Percentiles rank a stretch among this genome's conserved stretches.
These are phyloP conservation scores for Bipolaris bicolor DNA, from an alignment of 2,329 filamentous ascomycete species.

Conservation along the genomic window DNA sequence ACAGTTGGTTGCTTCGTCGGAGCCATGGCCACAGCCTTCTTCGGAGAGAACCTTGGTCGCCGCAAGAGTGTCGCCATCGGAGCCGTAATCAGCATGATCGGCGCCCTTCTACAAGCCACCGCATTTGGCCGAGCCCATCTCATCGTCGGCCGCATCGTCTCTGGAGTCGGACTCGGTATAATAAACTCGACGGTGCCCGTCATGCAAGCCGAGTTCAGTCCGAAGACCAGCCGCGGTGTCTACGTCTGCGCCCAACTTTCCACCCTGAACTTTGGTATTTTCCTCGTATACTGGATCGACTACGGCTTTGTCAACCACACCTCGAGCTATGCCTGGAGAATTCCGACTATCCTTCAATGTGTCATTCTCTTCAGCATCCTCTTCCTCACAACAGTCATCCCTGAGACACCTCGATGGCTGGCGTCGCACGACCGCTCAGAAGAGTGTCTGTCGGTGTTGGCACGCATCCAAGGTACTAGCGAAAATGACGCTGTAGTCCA, in stretches of 20 bases:
- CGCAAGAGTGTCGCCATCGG: conserved; percentile 25
- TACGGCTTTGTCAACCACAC: conserved; percentile 23
- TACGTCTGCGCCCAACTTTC: conserved; percentile 28
- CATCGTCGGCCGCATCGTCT: conserved; percentile 26
- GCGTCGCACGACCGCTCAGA: conserved; percentile 24
- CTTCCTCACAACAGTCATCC: conserved; percentile 14
- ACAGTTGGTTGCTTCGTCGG: conserved; percentile 51
- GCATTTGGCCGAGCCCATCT: conserved; percentile 21
- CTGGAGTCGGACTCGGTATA: conserved; percentile 40
- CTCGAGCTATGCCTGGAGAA: conserved; percentile 22
- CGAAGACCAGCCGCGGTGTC: conserved; percentile 25
- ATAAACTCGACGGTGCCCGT: conserved; percentile 26
- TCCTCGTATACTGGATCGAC: conserved; percentile 27
- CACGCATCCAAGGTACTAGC: conserved; percentile 14
- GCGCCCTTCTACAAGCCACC: conserved; percentile 22
- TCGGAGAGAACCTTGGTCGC: conserved; percentile 63
- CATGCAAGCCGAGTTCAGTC: conserved; percentile 26
- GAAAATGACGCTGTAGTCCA: conserved; percentile 19
- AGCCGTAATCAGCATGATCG: conserved; percentile 22
- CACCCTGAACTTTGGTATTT: conserved; percentile 24
- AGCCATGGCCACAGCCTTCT: conserved; percentile 44
- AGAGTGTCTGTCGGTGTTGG: conserved; percentile 22
- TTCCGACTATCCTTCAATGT: conserved; percentile 22
- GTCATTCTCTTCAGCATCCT: conserved; percentile 19
- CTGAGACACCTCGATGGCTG: conserved; percentile 24